Conservation (phyloP, 139 green algal species). For the Auxenochlorella pyrenoidosa region DNA sequence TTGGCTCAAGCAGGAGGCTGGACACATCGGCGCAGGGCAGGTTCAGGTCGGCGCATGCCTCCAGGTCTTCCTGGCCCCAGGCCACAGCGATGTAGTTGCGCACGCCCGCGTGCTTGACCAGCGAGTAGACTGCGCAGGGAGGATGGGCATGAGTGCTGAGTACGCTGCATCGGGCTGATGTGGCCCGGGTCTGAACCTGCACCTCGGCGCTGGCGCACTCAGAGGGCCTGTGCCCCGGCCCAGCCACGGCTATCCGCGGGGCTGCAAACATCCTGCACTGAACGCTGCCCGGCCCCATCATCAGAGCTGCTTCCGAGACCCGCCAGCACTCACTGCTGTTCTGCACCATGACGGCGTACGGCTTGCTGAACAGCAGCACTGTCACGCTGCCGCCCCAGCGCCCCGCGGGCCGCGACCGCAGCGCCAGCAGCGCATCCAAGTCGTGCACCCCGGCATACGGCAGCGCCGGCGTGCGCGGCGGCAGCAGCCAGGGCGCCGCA, state of each 20-base stretch:
- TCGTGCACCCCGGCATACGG: conserved; percentile 2
- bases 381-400: not conserved
- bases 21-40: conserved; percentile 7
- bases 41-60: conserved; percentile 7
- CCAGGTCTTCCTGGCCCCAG: not conserved
- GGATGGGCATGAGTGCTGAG: too few species aligned
- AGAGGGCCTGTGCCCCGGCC: too few species aligned
- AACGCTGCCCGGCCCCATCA: too few species aligned
- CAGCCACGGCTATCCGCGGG: too few species aligned
- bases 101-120: not conserved
- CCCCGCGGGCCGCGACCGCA: not conserved
- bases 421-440: not conserved
- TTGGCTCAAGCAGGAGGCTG: not conserved
- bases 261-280: too few species aligned
- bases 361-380: not conserved
- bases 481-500: conserved; percentile 26
- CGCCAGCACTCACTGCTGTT: conserved; percentile 4
- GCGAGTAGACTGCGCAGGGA: conserved; percentile 12
- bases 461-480: not conserved
- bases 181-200: too few species aligned
- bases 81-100: conserved; percentile 3
- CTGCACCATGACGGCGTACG: conserved; percentile 2
- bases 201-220: too few species aligned
- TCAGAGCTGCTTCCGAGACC: too few species aligned
- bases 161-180: too few species aligned